Evolutionary conservation across 768 basidiomycete genomes (phyloP), one percentile per base, ranked within the genome.

Genomic region (Suillus brevipes): DNA sequence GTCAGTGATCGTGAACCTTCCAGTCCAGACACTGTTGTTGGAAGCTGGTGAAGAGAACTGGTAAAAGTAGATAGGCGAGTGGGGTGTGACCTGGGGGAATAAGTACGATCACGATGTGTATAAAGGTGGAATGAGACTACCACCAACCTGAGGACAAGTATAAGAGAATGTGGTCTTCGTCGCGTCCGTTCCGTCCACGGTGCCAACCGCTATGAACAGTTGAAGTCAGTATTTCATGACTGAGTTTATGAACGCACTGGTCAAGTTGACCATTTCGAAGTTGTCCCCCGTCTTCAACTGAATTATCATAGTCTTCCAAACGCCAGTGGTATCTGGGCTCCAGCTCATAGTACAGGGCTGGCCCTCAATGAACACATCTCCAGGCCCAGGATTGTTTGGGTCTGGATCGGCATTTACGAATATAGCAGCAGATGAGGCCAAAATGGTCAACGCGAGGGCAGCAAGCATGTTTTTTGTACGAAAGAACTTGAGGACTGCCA

Each of bases 201-300:
- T 85, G 5, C 83, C 83, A 56, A 94, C 84, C 66, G 87, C 92
- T 94, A 71, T 65, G 62, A 65, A 55, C 42, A n/a, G 63, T 42
- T 23, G 42, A 43, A 8, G 23, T 50, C 7, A 56, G 43, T 23
- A 20, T 57, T 5, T 23, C 25, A 55, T 50, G 37, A 25, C 6
- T 20, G n/a, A 50, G 49, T 59, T 18, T 56, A 28, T 36, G 58
- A 43, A 80, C 88, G 65, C 67, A 92, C 90, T 86, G 14, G 87
- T 85, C 64, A 94, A 67, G 69, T 81, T 84, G 47, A 86, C 71
- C 91, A 94, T 94, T 45, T 82, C 67, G 60, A 82, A 76, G 78
- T 95, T 94, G 71, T 82, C 73, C 6, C 92, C 93, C 1, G 89
- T 88, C 91, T 92, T 94, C 74, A 94, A 84, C 73, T 92, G 80